Percentiles rank a stretch among this genome's conserved stretches.
These are phyloP conservation scores for Fonsecaea multimorphosa DNA, from an alignment of 2,329 filamentous ascomycete species.

Conservation along the genomic window DNA sequence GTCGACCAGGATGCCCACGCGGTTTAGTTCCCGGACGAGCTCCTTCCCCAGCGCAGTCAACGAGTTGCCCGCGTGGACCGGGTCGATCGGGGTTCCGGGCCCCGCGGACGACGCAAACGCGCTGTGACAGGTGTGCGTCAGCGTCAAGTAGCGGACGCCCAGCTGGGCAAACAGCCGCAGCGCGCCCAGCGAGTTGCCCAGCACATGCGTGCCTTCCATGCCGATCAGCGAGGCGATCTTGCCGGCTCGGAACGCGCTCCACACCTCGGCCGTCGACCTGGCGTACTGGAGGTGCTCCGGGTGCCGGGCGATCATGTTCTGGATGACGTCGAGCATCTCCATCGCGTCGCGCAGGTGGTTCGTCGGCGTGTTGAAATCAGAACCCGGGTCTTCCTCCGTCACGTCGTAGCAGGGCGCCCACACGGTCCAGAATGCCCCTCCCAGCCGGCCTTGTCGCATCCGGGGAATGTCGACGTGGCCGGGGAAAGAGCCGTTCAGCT, in stretches of 20 bases:
- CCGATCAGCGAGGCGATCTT: constrained; percentile 40
- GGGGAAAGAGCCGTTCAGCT: constrained; percentile 65
- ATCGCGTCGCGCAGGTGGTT: constrained; percentile 24
- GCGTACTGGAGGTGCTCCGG: constrained; percentile 25
- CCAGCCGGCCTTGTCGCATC: constrained; percentile 71
- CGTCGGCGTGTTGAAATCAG: constrained; percentile 25
- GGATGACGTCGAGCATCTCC: constrained; percentile 29
- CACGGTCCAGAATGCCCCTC: constrained; percentile 91
- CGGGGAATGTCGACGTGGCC: constrained; percentile 81
- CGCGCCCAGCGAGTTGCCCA: constrained; percentile 40
- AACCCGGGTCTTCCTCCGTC: constrained; percentile 49
- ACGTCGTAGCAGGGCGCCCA: constrained; percentile 77
- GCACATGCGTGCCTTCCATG: constrained; percentile 42
- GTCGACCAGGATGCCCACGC: constrained; percentile 42
- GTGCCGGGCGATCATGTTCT: constrained; percentile 27
- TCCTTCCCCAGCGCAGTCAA: constrained; percentile 38
- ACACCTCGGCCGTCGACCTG: constrained; percentile 16
- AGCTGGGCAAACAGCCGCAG: constrained; percentile 39
- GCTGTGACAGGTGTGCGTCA: constrained; percentile 43
- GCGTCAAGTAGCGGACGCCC: constrained; percentile 39
- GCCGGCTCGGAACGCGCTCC: constrained; percentile 27
- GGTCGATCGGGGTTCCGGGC: constrained; percentile 26
- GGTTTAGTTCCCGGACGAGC: constrained; percentile 41
- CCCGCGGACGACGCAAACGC: constrained; percentile 41
- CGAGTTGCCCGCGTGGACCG: constrained; percentile 31